Base-by-base conservation (phyloP, 2,329 filamentous ascomycete genomes). In the Dendryphion nanum region DNA sequence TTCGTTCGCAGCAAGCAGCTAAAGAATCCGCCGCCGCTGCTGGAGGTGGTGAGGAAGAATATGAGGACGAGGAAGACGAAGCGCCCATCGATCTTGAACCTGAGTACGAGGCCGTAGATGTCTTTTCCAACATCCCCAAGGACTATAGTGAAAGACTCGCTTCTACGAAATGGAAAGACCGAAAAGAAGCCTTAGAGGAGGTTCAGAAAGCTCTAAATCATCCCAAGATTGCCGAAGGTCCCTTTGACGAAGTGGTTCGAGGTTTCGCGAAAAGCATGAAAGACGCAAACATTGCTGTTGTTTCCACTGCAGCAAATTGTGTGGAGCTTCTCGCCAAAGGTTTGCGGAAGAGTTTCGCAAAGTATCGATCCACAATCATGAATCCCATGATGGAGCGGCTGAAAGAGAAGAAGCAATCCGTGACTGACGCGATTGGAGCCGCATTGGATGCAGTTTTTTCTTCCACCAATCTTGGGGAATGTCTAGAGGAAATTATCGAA, bases 111-210 rank as follows among this genome's bases (percentile, higher is more conserved):
- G 87, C 91, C 0, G 84, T 96, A 42, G 89, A 98, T 61, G 82
- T 96, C 1, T 67, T 88, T 39, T 77, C 85, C 24, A 93, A 91
- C 53, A 75, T 97, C 3, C 86, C 91, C 0, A 80, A 82, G 26
- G 83, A 89, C 61, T 90, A 96, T 49, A 77, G 81, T 48, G 93
- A 98, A 16, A 82, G 85, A 42, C 72, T 98, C 19, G 84, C 79
- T 0, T 97, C 91, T 7, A 84, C 90, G 1, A 98, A 98, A 64
- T 98, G 93, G 93, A 98, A 98, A 63, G 94, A 98, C 51, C 79
- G 93, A 45, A 98, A 98, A 67, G 93, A 98, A 52, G 88, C 87
- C 0, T 75, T 97, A 3, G 93, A 98, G 44, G 88, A 81, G 7
- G 75, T 96, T 0, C 85, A 83, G 52, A 78, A 79, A 12, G 76